These are phyloP conservation scores for Apophysomyces trapeziformis DNA, from an alignment of 371 early-diverging fungal species.

Conservation along the genomic window DNA sequence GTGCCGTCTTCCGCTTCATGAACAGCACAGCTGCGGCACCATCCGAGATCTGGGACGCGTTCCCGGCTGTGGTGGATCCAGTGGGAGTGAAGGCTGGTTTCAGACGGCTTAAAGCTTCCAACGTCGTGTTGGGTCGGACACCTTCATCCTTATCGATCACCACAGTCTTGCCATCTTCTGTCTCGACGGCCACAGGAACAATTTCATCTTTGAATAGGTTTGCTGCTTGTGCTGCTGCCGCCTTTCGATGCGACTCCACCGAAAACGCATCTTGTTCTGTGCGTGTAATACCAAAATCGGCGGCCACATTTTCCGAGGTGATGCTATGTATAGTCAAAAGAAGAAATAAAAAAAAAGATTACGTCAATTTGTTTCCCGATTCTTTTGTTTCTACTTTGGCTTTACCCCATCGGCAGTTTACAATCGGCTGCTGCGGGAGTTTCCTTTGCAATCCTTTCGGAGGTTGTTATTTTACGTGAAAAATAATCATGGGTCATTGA, in stretches of 20 bases:
- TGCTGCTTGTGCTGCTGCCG: slow-evolving; percentile 86
- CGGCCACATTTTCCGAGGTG: slow-evolving; percentile 97
- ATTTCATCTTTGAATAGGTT: slow-evolving; percentile 94
- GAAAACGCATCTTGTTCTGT: slow-evolving; percentile 91
- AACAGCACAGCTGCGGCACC: slow-evolving; percentile 97
- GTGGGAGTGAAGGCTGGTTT: slow-evolving; percentile 88
- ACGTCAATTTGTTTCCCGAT: background rate
- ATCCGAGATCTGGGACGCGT: slow-evolving; percentile 98
- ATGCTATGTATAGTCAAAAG: slow-evolving; percentile 43
- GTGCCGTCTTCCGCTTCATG: slow-evolving; percentile 92
- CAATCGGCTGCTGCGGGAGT: slow-evolving; percentile 79
- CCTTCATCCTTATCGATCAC: slow-evolving; percentile 89
- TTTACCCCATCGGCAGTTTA: slow-evolving; percentile 84
- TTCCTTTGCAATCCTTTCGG: slow-evolving; percentile 70
- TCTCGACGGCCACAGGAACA: slow-evolving; percentile 81
- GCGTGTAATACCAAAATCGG: slow-evolving; percentile 82
- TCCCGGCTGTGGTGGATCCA: slow-evolving; percentile 96
- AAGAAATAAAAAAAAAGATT: background rate
- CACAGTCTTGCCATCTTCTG: slow-evolving; percentile 67
- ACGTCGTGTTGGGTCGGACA: slow-evolving; percentile 81
- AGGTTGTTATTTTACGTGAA: slow-evolving; percentile 43
- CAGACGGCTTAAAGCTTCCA: slow-evolving; percentile 83
- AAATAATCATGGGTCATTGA: slow-evolving; percentile 93
- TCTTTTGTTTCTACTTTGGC: slow-evolving; percentile 9
- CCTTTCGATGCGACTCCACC: slow-evolving; percentile 78